Base-by-base conservation (phyloP, 106 monocot genomes). In the Triglochin maritima region DNA sequence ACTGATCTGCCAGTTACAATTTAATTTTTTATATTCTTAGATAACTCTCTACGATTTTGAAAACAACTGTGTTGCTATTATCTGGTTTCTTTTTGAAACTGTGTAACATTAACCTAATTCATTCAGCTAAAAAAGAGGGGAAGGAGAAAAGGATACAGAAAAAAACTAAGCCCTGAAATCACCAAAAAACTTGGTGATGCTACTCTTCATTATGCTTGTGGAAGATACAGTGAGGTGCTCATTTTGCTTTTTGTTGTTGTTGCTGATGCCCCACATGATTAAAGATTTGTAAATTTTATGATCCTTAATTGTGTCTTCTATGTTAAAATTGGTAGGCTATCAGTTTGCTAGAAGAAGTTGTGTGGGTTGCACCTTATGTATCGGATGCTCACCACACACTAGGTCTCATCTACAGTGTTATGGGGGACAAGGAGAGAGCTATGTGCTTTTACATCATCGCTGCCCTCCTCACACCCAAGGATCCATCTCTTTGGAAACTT, bases 371-470 rank as follows among this genome's bases (percentile, higher is more conserved):
- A 62, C 98, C 98, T 46, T 84, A 84, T 84, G n/a, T 88, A 10
- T 66, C 83, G 64, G 82, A 92, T 69, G 75, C 79, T 63, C 88
- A 92, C 74, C 68, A 86, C 68, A 68, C 86, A 44, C 92, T 98
- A 62, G 98, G 92, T 56, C 78, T 86, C 49, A 84, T 98, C 44
- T 86, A 92, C 68, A 81, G 86, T 67, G 77, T 74, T 3, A 79
- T 57, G 46, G 81, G 84, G 56, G 86, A 98, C 74, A 79, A 73
- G 51, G 80, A 80, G 62, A 86, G 80, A 65, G 83, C 98, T 59
- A 47, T 92, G 63, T 86, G 86, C 69, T 98, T 88, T 75, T 80
- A 84, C 60, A 86, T 98, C 86, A 78, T 98, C 69, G 85, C 88
- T 67, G 91, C 98, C 65, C 85, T 84, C 77, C 61, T 92, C 57